Percentiles rank a stretch among this genome's conserved stretches.
Evolutionary conservation across 305 asterid species (phyloP).

Genomic region (Stenogyne calaminthoides): DNA sequence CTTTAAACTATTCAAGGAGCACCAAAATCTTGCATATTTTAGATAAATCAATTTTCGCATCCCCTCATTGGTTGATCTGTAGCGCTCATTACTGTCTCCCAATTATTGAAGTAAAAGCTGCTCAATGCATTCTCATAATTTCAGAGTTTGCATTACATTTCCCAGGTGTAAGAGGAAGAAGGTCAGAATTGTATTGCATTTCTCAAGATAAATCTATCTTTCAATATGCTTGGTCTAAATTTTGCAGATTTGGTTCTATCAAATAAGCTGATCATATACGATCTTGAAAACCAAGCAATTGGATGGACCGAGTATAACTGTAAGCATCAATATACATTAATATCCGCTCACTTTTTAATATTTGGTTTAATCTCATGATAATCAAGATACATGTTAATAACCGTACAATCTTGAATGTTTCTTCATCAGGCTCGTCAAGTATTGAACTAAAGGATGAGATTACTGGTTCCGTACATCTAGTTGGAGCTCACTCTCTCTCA

Average conservation of each 20-base stretch:
- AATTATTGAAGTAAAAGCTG: constrained; percentile 20
- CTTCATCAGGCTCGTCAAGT: constrained; percentile 81
- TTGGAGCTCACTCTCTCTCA: constrained; percentile 86
- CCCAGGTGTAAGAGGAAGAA: not conserved
- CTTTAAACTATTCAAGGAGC: constrained; percentile 16
- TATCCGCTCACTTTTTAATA: not conserved
- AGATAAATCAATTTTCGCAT: not conserved
- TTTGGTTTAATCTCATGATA: constrained; percentile 8
- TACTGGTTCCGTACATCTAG: constrained; percentile 95
- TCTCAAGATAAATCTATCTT: not conserved
- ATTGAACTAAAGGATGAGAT: constrained; percentile 92
- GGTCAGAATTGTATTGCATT: not conserved
- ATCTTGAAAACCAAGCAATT: constrained; percentile 88
- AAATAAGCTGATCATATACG: constrained; percentile 88
- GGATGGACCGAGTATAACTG: constrained; percentile 99
- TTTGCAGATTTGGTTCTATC: constrained; percentile 92
- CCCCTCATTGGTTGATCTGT: not conserved
- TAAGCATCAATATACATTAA: constrained; percentile 45
- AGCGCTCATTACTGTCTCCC: constrained; percentile 5
- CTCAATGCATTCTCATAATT: constrained; percentile 15
- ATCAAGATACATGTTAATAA: not conserved
- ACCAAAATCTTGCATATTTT: not conserved
- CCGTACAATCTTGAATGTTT: constrained; percentile 14
- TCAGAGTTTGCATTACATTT: not conserved
- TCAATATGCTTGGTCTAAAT: constrained; percentile 18